Percentiles rank a stretch among this genome's conserved stretches.
phyloP scores from a whole-genome alignment of 1,139 yeast species.

The Groenewaldozyma auringiensis region DNA sequence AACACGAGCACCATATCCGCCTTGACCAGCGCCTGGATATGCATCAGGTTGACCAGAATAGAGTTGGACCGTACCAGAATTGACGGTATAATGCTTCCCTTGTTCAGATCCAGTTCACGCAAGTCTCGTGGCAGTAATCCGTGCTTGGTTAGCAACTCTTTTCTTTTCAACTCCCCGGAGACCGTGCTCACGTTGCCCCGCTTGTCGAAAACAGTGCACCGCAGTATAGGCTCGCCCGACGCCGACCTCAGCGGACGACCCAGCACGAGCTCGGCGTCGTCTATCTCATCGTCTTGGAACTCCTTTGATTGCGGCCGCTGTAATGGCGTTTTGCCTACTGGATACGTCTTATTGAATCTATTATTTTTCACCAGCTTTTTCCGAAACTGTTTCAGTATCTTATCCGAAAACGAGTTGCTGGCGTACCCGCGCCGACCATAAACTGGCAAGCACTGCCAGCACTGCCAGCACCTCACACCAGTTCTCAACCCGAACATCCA shows the following conservation, averaged over 20 bases:
- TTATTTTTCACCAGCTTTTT: background rate
- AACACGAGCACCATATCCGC: constrained; percentile 75
- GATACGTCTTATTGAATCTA: too few species aligned
- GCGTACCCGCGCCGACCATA: too few species aligned
- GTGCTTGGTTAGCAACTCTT: constrained; percentile 65
- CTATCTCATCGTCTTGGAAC: background rate
- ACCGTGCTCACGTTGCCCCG: constrained; percentile 68
- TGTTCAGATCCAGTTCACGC: constrained; percentile 80
- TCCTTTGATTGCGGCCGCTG: too few species aligned
- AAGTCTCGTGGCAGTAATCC: constrained; percentile 76
- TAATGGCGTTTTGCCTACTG: too few species aligned
- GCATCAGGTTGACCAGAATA: constrained; percentile 70
- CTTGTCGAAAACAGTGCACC: constrained; percentile 73
- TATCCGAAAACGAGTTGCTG: background rate
- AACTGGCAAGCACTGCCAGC: too few species aligned
- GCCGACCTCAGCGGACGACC: background rate
- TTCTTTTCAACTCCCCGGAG: constrained; percentile 69
- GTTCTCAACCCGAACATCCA: too few species aligned
- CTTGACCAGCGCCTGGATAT: constrained; percentile 80
- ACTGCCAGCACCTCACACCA: too few species aligned
- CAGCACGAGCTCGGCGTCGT: background rate
- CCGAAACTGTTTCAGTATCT: background rate
- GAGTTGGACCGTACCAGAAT: constrained; percentile 73
- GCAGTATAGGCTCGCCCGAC: constrained; percentile 3
- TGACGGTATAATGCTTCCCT: constrained; percentile 84